Percentiles rank a stretch among this genome's conserved stretches.
These are phyloP conservation scores for Leptographium lundbergii DNA, from an alignment of 2,329 filamentous ascomycete species.

Conservation along the genomic window DNA sequence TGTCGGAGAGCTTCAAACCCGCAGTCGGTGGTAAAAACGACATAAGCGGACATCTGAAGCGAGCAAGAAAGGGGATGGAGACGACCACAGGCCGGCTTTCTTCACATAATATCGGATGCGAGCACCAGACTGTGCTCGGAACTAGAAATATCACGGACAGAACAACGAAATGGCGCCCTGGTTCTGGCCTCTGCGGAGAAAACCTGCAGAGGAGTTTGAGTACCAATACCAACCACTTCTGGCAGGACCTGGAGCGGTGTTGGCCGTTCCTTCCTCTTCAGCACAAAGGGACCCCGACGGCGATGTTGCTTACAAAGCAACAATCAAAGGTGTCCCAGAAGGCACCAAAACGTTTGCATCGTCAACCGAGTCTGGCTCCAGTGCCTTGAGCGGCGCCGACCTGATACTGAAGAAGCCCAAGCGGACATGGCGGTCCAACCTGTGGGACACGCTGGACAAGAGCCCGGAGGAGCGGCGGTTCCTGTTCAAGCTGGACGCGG, in stretches of 20 bases:
- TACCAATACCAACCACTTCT: not conserved
- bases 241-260: not conserved
- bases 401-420: conserved; percentile 4
- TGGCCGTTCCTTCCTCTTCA: not conserved
- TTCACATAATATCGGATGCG: not conserved
- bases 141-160: not conserved
- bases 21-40: too few species aligned
- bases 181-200: not conserved
- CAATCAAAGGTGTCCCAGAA: not conserved
- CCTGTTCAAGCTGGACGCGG: conserved; percentile 21
- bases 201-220: not conserved
- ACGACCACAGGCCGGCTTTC: not conserved
- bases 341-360: not conserved
- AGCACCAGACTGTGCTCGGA: not conserved
- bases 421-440: conserved; percentile 30
- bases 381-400: not conserved
- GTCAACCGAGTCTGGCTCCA: not conserved
- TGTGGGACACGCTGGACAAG: conserved; percentile 35
- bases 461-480: conserved; percentile 20
- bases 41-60: not conserved
- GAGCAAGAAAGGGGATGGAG: not conserved
- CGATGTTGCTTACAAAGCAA: not conserved
- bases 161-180: not conserved
- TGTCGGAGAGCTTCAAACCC: too few species aligned
- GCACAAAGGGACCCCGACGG: not conserved